phyloP scores from a whole-genome alignment of 2,329 filamentous ascomycete species.

The Cyphellophora europaea region DNA sequence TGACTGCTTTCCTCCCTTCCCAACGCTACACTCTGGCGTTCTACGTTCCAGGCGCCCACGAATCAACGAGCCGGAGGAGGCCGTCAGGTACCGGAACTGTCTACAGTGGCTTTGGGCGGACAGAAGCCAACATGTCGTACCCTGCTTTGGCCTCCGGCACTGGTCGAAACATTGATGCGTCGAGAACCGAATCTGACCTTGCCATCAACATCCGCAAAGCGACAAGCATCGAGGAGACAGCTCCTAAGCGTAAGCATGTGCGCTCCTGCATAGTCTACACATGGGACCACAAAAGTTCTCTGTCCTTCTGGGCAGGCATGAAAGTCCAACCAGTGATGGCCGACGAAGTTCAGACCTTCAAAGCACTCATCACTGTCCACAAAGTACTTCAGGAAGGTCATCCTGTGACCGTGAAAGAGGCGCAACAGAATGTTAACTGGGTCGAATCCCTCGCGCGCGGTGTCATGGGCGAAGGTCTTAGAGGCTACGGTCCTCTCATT shows the following conservation, averaged over 20 bases:
- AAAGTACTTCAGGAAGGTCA: constrained; percentile 97
- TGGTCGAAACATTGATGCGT: constrained; percentile 17
- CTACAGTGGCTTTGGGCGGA: constrained; percentile 14
- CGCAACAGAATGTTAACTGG: constrained; percentile 80
- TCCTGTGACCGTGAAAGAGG: constrained; percentile 76
- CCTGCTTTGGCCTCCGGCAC: constrained; percentile 9
- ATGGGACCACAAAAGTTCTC: constrained; percentile 95
- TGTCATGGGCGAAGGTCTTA: constrained; percentile 70
- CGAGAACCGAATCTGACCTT: constrained; percentile 50
- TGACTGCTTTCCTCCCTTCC: constrained; percentile 1
- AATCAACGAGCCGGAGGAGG: constrained; percentile 6
- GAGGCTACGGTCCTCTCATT: constrained; percentile 82
- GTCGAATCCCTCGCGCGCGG: constrained; percentile 85
- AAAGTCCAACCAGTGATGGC: constrained; percentile 93
- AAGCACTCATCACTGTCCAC: constrained; percentile 92
- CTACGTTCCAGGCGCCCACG: constrained; percentile 7
- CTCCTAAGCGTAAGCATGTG: constrained; percentile 66
- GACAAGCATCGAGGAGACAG: constrained; percentile 47
- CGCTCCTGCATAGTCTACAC: constrained; percentile 97
- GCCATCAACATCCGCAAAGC: constrained; percentile 60
- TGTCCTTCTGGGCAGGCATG: constrained; percentile 94
- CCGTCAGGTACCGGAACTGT: constrained; percentile 7
- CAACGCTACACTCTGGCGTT: constrained; percentile 14
- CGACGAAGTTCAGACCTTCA: constrained; percentile 98
- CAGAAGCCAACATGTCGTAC: constrained; percentile 17